These are phyloP conservation scores for Coemansia sp. DNA, from an alignment of 192 early-diverging fungal genomes.

Conservation along the genomic window DNA sequence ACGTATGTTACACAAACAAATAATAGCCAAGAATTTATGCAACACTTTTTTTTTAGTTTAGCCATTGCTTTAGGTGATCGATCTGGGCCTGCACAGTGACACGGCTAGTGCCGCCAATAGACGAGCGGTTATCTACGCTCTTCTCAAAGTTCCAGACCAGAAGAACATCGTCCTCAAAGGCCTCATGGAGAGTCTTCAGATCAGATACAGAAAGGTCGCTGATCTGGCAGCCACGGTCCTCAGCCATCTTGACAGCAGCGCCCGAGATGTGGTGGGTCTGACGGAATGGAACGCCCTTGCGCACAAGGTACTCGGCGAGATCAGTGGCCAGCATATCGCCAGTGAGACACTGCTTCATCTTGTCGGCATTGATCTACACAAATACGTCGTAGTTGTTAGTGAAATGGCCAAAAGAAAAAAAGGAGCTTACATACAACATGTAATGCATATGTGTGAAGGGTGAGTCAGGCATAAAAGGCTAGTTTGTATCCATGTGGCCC, in stretches of 20 bases:
- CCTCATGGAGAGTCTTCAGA: constrained; percentile 81
- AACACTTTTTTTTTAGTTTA: constrained; percentile 28
- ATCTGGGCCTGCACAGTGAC: constrained; percentile 84
- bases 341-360: constrained; percentile 82
- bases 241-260: constrained; percentile 90
- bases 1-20: background rate
- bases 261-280: constrained; percentile 99
- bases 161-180: constrained; percentile 83
- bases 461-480: constrained; percentile 18
- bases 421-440: background rate
- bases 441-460: background rate
- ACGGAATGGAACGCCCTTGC: constrained; percentile 98
- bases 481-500: constrained; percentile 46
- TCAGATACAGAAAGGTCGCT: constrained; percentile 76
- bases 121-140: constrained; percentile 87
- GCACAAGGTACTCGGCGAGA: constrained; percentile 97
- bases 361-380: constrained; percentile 76
- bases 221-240: constrained; percentile 80
- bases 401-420: background rate
- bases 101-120: constrained; percentile 87
- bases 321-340: constrained; percentile 98
- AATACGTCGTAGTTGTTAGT: background rate
- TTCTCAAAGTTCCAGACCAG: constrained; percentile 90
- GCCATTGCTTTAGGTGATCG: constrained; percentile 68
- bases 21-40: background rate